phyloP scores from a whole-genome alignment of 2,329 filamentous ascomycete genomes.

The Geosmithia putterillii region DNA sequence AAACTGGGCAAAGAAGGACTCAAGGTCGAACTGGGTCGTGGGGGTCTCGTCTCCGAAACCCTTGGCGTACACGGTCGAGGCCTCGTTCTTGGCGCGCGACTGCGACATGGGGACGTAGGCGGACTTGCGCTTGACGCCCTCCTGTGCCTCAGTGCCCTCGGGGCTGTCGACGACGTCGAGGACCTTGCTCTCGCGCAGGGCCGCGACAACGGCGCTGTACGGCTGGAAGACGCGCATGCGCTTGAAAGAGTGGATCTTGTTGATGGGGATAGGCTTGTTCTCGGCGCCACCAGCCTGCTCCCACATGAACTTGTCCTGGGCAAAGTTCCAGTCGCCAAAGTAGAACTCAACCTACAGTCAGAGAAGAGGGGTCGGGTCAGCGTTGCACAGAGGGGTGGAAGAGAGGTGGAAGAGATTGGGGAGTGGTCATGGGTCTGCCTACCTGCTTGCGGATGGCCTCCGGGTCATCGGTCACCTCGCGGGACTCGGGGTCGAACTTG shows the following conservation, averaged over 20 bases:
- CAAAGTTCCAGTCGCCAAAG: constrained; percentile 85
- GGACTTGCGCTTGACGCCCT: constrained; percentile 66
- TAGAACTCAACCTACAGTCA: constrained; percentile 85
- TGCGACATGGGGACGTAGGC: constrained; percentile 49
- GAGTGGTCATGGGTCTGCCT: no score
- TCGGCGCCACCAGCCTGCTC: constrained; percentile 61
- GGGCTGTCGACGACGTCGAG: constrained; percentile 61
- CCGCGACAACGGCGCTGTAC: constrained; percentile 69
- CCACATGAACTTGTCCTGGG: constrained; percentile 79
- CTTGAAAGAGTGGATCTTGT: constrained; percentile 74
- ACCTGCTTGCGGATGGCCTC: constrained; percentile 75
- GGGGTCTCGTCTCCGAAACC: constrained; percentile 81
- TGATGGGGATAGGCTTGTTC: constrained; percentile 72
- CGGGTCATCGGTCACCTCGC: constrained; percentile 64
- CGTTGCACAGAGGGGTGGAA: background rate
- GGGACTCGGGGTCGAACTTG: constrained; percentile 58
- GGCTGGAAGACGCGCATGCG: constrained; percentile 94
- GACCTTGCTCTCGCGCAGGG: constrained; percentile 64
- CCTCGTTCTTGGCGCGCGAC: constrained; percentile 53
- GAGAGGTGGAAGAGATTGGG: constrained; percentile 1
- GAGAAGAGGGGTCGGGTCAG: background rate
- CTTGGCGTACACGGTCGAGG: constrained; percentile 79
- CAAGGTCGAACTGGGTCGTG: constrained; percentile 83
- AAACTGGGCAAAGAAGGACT: constrained; percentile 77
- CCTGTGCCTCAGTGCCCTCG: constrained; percentile 40